Conservation (phyloP, 306 rosid species). For the Acmispon strigosus region DNA sequence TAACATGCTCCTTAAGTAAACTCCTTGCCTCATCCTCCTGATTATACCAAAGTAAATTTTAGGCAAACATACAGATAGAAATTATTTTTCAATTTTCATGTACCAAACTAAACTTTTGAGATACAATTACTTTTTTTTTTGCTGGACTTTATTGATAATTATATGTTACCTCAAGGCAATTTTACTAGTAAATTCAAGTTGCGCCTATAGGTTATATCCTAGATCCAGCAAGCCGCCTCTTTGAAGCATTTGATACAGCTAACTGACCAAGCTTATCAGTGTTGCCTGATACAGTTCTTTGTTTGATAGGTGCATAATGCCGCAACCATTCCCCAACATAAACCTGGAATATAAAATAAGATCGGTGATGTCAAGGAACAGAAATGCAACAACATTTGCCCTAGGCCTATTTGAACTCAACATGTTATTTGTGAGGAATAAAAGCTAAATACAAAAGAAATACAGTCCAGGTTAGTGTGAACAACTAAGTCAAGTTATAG, state of each 20-base stretch:
- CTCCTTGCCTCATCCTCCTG: background rate
- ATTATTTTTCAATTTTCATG: background rate
- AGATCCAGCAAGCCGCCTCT: constrained; percentile 70
- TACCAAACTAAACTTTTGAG: background rate
- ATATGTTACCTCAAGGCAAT: background rate
- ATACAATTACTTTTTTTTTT: background rate
- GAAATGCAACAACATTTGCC: background rate
- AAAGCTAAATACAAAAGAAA: background rate
- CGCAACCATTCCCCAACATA: constrained; percentile 79
- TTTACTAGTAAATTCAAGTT: background rate
- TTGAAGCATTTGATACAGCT: constrained; percentile 73
- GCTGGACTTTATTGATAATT: background rate
- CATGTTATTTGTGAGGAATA: background rate
- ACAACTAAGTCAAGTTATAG: background rate
- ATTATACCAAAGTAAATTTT: background rate
- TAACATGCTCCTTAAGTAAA: background rate
- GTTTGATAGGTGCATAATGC: constrained; percentile 50
- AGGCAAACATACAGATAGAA: background rate
- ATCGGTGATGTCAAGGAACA: background rate
- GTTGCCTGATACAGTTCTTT: constrained; percentile 33
- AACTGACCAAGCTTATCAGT: constrained; percentile 68
- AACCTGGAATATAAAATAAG: constrained; percentile 40
- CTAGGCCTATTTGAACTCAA: background rate
- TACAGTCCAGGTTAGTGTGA: background rate
- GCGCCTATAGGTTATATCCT: constrained; percentile 29